A percentile compares a stretch with the other conserved stretches of the same genome.
These are phyloP conservation scores for Rhododendron kiyosumense DNA, from an alignment of 148 eudicot species.

Conservation along the genomic window DNA sequence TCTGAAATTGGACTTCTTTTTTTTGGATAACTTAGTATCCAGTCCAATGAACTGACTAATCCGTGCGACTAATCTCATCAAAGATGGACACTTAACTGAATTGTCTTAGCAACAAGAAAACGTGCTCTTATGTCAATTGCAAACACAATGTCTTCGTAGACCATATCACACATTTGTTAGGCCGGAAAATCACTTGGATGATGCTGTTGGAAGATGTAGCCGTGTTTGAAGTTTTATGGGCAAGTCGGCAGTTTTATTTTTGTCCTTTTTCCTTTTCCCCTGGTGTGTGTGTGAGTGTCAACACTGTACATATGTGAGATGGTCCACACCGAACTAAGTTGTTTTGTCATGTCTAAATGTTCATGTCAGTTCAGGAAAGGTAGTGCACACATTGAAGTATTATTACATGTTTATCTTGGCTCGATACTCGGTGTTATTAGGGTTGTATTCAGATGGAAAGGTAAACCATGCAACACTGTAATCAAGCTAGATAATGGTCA, in stretches of 20 bases:
- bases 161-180: background rate
- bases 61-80: background rate
- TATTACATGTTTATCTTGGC: background rate
- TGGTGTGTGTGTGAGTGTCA: background rate
- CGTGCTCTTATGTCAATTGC: background rate
- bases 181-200: background rate
- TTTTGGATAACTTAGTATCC: background rate
- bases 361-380: background rate
- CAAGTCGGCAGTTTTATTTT: background rate
- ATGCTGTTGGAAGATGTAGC: background rate
- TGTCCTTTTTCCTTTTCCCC: background rate
- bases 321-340: background rate
- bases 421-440: background rate
- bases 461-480: background rate
- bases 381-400: background rate
- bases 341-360: background rate
- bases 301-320: background rate
- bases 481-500: background rate
- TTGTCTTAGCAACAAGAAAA: background rate
- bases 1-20: background rate
- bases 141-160: background rate
- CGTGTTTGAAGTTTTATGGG: background rate
- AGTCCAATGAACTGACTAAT: background rate
- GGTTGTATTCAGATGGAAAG: background rate
- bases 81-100: background rate